Evolutionary conservation across 768 basidiomycete species (phyloP), one percentile per base, ranked within the genome.

Genomic region (Stropharia rugosoannulata): DNA sequence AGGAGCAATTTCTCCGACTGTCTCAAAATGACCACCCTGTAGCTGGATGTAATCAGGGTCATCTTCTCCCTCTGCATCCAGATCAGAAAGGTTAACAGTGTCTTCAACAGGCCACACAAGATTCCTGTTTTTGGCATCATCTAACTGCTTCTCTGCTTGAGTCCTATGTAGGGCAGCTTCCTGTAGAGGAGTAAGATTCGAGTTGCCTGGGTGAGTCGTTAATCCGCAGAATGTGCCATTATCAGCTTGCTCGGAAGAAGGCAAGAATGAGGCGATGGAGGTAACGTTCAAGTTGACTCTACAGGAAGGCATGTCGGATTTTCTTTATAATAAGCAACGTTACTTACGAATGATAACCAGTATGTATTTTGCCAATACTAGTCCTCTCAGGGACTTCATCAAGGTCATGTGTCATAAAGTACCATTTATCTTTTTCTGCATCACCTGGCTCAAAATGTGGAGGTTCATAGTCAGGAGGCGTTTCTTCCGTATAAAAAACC

Each of bases 381-480:
- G 81, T 86, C 56, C 80, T 83, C 61, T 93, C 90, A 1, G 93
- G 93, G 5, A 81, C 73, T 71, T 94, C 92, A 32, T 80, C 77
- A 25, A 80, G 64, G 61, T 80, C 78, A 64, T 92, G 93, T 0
- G 92, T 94, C 64, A 87, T 85, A 65, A 94, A 89, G 64, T 82
- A 89, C 84, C 88, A 92, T 55, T 76, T 88, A 66, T 92, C 85
- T 58, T 80, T 81, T n/a, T 85, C 76, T 5, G 73, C 71, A 63
- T 94, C 90, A 0, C 85, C 90, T 4, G 87, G 71, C 54, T 81
- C 79, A 64, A 94, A 94, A 67, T 86, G 75, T 0, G 89, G 89
- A 5, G 93, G 93, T 66, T 95, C 89, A 63, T 95, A 95, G 49
- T 93, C 86, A 8, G 77, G 73, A 0, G 93, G 93, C 11, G 91